These are phyloP conservation scores for Primulina tabacum DNA, from an alignment of 257 asterid genomes.

Conservation along the genomic window DNA sequence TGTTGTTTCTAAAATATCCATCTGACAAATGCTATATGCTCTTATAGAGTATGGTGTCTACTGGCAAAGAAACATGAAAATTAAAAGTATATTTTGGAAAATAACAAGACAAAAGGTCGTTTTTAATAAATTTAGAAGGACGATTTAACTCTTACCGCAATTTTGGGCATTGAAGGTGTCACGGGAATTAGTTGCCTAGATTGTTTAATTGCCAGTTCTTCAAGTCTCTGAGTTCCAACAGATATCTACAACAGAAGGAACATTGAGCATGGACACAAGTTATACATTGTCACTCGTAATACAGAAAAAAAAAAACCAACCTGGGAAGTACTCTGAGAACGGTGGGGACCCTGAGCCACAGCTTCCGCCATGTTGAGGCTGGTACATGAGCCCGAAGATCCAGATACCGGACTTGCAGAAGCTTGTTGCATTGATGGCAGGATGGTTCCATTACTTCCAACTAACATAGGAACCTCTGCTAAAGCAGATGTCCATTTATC, in stretches of 20 bases:
- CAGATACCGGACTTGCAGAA: conserved; percentile 34
- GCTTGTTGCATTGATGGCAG: conserved; percentile 38
- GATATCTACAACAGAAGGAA: conserved; percentile 41
- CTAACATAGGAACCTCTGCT: conserved; percentile 60
- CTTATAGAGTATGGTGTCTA: not conserved
- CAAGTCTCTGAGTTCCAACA: conserved; percentile 63
- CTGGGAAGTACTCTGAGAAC: conserved; percentile 50
- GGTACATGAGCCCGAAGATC: conserved; percentile 32
- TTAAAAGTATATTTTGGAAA: not conserved
- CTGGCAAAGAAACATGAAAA: not conserved
- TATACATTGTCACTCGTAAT: not conserved
- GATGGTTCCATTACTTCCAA: conserved; percentile 41
- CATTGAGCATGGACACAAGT: conserved; percentile 7
- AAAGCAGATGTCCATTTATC: conserved; percentile 85
- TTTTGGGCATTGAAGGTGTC: conserved; percentile 60
- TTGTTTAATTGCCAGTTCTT: conserved; percentile 76
- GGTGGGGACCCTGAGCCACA: conserved; percentile 62
- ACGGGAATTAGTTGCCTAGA: conserved; percentile 77
- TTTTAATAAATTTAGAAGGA: conserved; percentile 6
- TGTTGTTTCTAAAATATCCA: no score
- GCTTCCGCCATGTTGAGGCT: conserved; percentile 80
- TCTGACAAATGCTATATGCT: no score
- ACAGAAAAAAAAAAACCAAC: conserved; percentile 34
- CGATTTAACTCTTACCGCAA: conserved; percentile 43
- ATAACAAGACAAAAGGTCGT: not conserved